Evolutionary conservation across 345 rosid species (phyloP), one percentile per base, ranked within the genome.

Genomic region (Mangifera indica): DNA sequence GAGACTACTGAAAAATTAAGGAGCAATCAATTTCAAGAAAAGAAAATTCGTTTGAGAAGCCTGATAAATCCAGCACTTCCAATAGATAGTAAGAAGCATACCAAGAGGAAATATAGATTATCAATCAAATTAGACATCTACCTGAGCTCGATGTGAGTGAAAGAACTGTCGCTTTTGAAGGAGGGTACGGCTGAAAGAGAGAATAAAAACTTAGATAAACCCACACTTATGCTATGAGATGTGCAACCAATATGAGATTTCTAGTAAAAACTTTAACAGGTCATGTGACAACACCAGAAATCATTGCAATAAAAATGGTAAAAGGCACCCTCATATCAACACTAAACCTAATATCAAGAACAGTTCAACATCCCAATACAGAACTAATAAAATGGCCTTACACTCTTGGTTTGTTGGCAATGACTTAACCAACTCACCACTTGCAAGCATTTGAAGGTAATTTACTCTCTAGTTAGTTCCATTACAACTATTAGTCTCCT

Each of bases 101-200:
- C 17, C 37, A 42, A 10, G 9, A 32, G n/a, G 42, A 18, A 13
- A 51, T 21, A 14, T 7, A 40, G 34, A 24, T 52, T 3, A 52
- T 12, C 48, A 48, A 17, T 22, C 55, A 57, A 68, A 63, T 29
- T 53, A n/a, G 32, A 58, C 52, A 37, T 66, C 75, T 78, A 95
- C 99, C 98, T 92, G 99, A 74, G 99, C 94, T 87, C 99, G 87
- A 82, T 95, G 99, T 3, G 99, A 95, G 77, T 95, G 99, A 76
- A 95, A 95, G 84, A 95, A 95, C 78, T 86, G 96, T 68, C 97
- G 86, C 84, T 86, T 89, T 82, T 86, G 97, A 68, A 91, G 97
- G 60, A 91, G 96, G 42, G 82, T 86, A 45, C 91, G 88, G 83
- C 97, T 89, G 88, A 61, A 85, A 82, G 61, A 66, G 66, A 62